phyloP scores from a whole-genome alignment of 1,284 basidiomycete genomes.

The Moesziomyces parantarcticus region DNA sequence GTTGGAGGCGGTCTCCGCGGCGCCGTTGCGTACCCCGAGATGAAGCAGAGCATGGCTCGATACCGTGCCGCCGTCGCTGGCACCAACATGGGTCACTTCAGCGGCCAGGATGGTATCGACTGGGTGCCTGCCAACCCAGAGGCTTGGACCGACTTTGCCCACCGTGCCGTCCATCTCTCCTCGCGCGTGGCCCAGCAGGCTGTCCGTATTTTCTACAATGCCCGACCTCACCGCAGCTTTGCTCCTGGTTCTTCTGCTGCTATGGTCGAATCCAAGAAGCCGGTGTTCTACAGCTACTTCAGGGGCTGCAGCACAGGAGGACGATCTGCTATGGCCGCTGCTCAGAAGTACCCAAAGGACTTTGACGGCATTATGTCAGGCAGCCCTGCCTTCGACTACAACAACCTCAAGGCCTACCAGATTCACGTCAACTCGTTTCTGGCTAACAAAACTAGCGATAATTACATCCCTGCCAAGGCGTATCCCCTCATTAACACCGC shows the following conservation, averaged over 20 bases:
- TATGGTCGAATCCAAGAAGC: background rate
- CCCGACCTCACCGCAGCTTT: background rate
- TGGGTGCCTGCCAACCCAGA: slow-evolving; percentile 25
- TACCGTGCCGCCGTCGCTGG: slow-evolving; percentile 39
- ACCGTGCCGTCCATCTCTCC: slow-evolving; percentile 42
- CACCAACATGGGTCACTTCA: slow-evolving; percentile 50
- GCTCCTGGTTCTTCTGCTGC: background rate
- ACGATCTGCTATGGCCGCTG: slow-evolving; percentile 38
- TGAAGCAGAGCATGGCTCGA: slow-evolving; percentile 51
- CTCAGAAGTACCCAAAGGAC: slow-evolving; percentile 40
- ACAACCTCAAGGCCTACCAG: slow-evolving; percentile 48
- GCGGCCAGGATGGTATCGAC: slow-evolving; percentile 9
- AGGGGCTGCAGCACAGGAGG: slow-evolving; percentile 53
- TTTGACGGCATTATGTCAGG: slow-evolving; percentile 53
- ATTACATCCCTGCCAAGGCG: slow-evolving; percentile 22
- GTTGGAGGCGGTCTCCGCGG: slow-evolving; percentile 46
- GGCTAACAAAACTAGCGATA: slow-evolving; percentile 13
- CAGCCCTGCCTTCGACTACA: slow-evolving; percentile 44
- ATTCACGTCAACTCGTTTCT: slow-evolving; percentile 46
- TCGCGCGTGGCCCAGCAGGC: slow-evolving; percentile 31
- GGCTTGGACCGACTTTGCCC: slow-evolving; percentile 39
- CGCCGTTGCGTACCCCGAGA: slow-evolving; percentile 33
- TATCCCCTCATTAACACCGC: slow-evolving; percentile 36
- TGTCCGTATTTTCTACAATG: slow-evolving; percentile 43
- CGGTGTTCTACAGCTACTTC: slow-evolving; percentile 44